These are phyloP conservation scores for Botrytis pseudocinerea DNA, from an alignment of 2,329 filamentous ascomycete genomes.

Conservation along the genomic window DNA sequence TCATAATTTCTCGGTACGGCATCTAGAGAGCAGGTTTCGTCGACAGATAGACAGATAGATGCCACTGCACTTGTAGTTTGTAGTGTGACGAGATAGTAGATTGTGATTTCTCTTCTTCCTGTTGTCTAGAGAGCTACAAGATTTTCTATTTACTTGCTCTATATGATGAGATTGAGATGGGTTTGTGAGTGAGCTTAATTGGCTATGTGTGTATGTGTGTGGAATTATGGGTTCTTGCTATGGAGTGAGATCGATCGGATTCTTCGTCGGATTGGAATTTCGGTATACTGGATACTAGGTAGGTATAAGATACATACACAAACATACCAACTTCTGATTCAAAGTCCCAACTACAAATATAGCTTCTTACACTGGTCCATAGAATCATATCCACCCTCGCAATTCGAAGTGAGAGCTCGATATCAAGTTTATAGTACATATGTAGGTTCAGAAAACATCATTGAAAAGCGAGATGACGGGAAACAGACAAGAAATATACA, in stretches of 20 bases:
- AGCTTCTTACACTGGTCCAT: not conserved
- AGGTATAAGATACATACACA: not conserved
- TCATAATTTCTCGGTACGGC: no score
- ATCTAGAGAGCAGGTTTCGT: not conserved
- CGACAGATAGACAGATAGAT: no score
- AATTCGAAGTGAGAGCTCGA: not conserved
- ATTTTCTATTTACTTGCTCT: not conserved
- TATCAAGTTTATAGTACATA: not conserved
- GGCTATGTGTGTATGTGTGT: no score
- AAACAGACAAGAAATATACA: no score
- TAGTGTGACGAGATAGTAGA: no score
- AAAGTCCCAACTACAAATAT: not conserved
- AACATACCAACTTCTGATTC: not conserved
- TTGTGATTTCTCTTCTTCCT: not conserved
- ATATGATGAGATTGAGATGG: no score
- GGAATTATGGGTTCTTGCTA: no score
- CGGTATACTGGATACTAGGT: not conserved
- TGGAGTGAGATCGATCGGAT: no score
- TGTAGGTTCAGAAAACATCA: not conserved
- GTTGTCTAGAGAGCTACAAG: no score
- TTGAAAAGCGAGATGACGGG: not conserved
- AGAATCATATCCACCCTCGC: not conserved
- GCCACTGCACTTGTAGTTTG: no score
- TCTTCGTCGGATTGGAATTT: no score
- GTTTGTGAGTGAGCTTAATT: not conserved